phyloP scores from a whole-genome alignment of 1,284 basidiomycete genomes.

The Hymenochaete sp. region DNA sequence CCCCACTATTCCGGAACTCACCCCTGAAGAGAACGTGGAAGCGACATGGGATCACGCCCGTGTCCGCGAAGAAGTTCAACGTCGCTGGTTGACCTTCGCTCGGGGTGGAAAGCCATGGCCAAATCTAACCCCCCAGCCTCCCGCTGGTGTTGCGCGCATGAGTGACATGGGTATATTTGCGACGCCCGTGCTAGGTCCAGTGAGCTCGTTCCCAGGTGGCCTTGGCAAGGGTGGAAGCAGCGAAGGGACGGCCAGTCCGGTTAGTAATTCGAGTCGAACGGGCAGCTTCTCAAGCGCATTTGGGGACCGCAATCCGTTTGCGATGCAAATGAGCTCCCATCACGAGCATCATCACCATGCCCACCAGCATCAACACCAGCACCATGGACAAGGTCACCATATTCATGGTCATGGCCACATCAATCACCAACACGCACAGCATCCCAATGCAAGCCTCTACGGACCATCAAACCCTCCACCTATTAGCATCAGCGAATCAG shows the following conservation, averaged over 20 bases:
- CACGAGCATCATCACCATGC: slow-evolving; percentile 4
- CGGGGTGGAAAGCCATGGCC: slow-evolving; percentile 62
- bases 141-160: slow-evolving; percentile 15
- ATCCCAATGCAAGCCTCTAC: slow-evolving; percentile 3
- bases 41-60: slow-evolving; percentile 13
- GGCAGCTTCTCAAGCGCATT: slow-evolving; percentile 14
- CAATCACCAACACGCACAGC: slow-evolving; percentile 10
- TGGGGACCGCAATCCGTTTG: slow-evolving; percentile 11
- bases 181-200: slow-evolving; percentile 14
- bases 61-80: slow-evolving; percentile 62
- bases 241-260: slow-evolving; percentile 2
- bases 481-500: slow-evolving; percentile 20
- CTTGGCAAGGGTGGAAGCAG: slow-evolving; percentile 9
- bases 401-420: slow-evolving; percentile 3
- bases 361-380: slow-evolving; percentile 1
- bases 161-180: slow-evolving; percentile 14
- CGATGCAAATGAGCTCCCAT: slow-evolving; percentile 1
- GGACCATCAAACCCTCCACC: slow-evolving; percentile 12
- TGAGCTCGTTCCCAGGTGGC: slow-evolving; percentile 9
- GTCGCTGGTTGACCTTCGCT: slow-evolving; percentile 65
- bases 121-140: slow-evolving; percentile 15
- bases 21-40: slow-evolving; percentile 23
- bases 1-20: slow-evolving; percentile 32
- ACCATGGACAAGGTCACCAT: slow-evolving; percentile 5
- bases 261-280: slow-evolving; percentile 4